Conservation (phyloP, 148 eudicot species). For the Agrostemma githago region DNA sequence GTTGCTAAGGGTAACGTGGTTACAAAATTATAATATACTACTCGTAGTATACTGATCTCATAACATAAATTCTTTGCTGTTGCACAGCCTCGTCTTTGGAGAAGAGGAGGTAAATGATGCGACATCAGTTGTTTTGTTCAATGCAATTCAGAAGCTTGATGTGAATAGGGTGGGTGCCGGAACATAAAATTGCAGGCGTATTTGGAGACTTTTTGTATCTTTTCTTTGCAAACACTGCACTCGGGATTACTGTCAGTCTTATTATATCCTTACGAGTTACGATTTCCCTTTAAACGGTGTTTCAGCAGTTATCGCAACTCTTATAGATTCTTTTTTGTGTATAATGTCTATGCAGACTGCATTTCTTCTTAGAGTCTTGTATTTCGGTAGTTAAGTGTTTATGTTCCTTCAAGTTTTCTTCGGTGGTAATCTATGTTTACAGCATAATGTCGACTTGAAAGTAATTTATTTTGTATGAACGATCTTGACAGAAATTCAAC, state of each 20-base stretch:
- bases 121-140: conserved; percentile 92
- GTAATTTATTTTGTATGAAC: conserved; percentile 3
- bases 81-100: conserved; percentile 94
- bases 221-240: conserved; percentile 73
- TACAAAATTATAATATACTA: too few relatives aligned
- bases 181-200: conserved; percentile 44
- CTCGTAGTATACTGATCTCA: too few relatives aligned
- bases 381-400: conserved; percentile 66
- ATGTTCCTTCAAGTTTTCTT: neutral
- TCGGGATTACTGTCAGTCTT: conserved; percentile 54
- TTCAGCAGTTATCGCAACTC: neutral
- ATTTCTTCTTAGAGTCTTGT: conserved; percentile 61
- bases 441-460: neutral
- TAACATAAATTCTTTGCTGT: neutral
- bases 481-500: too few relatives aligned
- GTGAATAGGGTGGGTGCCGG: conserved; percentile 51
- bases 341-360: conserved; percentile 43
- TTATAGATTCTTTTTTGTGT: neutral
- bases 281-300: too few relatives aligned
- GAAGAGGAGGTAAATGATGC: conserved; percentile 99
- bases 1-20: too few relatives aligned
- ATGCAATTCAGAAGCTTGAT: conserved; percentile 85
- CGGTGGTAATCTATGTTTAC: neutral
- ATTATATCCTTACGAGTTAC: conserved; percentile 26
- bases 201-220: conserved; percentile 72